These are phyloP conservation scores for Penicillium canescens DNA, from an alignment of 495 filamentous ascomycete genomes.

Conservation along the genomic window DNA sequence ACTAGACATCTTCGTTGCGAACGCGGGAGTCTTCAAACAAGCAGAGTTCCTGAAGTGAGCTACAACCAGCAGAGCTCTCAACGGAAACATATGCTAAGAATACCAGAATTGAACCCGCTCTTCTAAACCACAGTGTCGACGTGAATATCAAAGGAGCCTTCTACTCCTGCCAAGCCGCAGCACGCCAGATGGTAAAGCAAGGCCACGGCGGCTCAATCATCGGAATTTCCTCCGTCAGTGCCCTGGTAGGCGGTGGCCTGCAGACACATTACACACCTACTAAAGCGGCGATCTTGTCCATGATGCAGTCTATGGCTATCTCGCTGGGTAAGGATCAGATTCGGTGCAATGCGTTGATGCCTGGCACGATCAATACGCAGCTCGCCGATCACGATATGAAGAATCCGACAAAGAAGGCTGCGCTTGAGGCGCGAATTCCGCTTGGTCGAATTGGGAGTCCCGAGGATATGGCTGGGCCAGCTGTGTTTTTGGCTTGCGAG, in stretches of 20 bases:
- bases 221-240: slow-evolving; percentile 46
- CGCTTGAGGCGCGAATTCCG: slow-evolving; percentile 78
- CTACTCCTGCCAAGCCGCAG: slow-evolving; percentile 59
- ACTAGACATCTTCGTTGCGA: slow-evolving; percentile 76
- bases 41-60: slow-evolving; percentile 67
- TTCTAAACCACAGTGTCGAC: slow-evolving; percentile 41
- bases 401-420: slow-evolving; percentile 59
- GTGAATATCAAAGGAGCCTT: slow-evolving; percentile 69
- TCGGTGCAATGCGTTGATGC: slow-evolving; percentile 31
- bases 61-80: background rate
- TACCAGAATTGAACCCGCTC: slow-evolving; percentile 33
- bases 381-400: slow-evolving; percentile 74
- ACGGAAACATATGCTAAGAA: slow-evolving; percentile 2
- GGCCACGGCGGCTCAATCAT: slow-evolving; percentile 48
- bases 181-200: slow-evolving; percentile 32
- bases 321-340: slow-evolving; percentile 28
- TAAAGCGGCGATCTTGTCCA: slow-evolving; percentile 51
- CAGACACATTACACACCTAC: slow-evolving; percentile 44
- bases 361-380: slow-evolving; percentile 30
- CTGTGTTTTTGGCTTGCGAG: slow-evolving; percentile 32
- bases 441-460: slow-evolving; percentile 51
- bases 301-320: slow-evolving; percentile 44
- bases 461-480: slow-evolving; percentile 34
- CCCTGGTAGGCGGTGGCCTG: slow-evolving; percentile 30
- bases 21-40: slow-evolving; percentile 83